Evolutionary conservation across 805 yeast genomes (phyloP).

Genomic region (Spathaspora gorwiae): DNA sequence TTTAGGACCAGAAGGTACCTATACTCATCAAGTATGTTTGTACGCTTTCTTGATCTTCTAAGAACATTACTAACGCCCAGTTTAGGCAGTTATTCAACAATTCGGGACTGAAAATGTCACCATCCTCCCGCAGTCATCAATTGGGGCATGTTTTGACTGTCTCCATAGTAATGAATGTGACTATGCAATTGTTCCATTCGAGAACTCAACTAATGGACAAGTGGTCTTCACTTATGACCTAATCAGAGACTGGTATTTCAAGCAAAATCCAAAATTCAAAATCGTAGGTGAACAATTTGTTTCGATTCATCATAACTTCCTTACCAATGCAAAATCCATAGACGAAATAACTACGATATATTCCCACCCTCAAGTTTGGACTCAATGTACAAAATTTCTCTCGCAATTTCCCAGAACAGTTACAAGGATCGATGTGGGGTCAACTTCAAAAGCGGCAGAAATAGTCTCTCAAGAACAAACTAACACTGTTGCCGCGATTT

Average conservation of each 20-base stretch:
- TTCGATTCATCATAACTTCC: conserved; percentile 71
- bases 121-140: conserved; percentile 37
- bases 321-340: conserved; percentile 43
- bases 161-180: conserved; percentile 46
- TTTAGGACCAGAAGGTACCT: conserved; percentile 89
- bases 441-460: conserved; percentile 85
- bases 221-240: conserved; percentile 84
- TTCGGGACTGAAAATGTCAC: conserved; percentile 36
- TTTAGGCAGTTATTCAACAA: conserved; percentile 47
- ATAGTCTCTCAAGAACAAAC: conserved; percentile 40
- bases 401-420: conserved; percentile 24
- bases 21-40: conserved; percentile 75
- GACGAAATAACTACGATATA: conserved; percentile 53
- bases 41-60: neutral
- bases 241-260: conserved; percentile 57
- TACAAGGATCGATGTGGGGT: conserved; percentile 54
- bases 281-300: conserved; percentile 81
- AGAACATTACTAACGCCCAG: conserved; percentile 3
- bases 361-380: conserved; percentile 99
- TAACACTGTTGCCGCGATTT: conserved; percentile 61
- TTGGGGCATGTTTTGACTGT: conserved; percentile 59
- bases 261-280: conserved; percentile 27
- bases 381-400: conserved; percentile 70
- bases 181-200: conserved; percentile 81
- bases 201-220: conserved; percentile 92